Evolutionary conservation across 139 green algal genomes (phyloP), one percentile per base, ranked within the genome.

Genomic region (Pycnococcus provasolii): DNA sequence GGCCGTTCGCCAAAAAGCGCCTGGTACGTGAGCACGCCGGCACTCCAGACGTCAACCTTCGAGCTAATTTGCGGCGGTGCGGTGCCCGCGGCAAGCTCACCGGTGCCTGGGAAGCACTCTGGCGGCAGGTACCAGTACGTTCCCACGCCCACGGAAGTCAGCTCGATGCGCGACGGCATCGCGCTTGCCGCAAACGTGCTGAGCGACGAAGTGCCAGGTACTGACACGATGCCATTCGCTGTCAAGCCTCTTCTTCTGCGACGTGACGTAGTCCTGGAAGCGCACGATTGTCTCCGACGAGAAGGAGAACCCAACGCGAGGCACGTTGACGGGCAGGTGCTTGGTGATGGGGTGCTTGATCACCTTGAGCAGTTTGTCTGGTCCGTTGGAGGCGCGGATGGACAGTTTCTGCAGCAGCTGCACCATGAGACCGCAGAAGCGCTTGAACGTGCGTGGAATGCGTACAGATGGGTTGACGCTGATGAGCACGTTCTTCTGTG

Each of bases 401-500:
- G 79, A 90, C 43, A 99, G 83, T 81, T 97, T 97, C 78, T 99
- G 90, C 68, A 99, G 86, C 71, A 99, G 84, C 81, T 99, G 93
- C 4, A 77, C 75, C 43, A 65, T 47, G 5, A 72, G 3, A 37
- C 45, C 45, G 54, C 54, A 72, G 57, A 72, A 72, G 1, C 54
- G 45, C 44, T 65, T 72, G 57, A 72, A 97, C 2, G 93, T 99
- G 42, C 92, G 82, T 2, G 93, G 92, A 39, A 99, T 77, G 6
- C 91, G 82, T 5, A 92, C 88, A 62, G 91, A 82, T 45, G 93
- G 85, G 79, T 94, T 92, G 44, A 99, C 79, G 42, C 85, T 70
- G 50, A 99, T 92, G 39, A 99, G 81, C 54, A 95, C 89, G 64
- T 95, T 95, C 77, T 90, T 91, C 45, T 81, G 61, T 2, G 90